Percentiles rank a stretch among this genome's conserved stretches.
Conservation (phyloP, 371 early-diverging fungal species). For the Lichtheimia ornata region DNA sequence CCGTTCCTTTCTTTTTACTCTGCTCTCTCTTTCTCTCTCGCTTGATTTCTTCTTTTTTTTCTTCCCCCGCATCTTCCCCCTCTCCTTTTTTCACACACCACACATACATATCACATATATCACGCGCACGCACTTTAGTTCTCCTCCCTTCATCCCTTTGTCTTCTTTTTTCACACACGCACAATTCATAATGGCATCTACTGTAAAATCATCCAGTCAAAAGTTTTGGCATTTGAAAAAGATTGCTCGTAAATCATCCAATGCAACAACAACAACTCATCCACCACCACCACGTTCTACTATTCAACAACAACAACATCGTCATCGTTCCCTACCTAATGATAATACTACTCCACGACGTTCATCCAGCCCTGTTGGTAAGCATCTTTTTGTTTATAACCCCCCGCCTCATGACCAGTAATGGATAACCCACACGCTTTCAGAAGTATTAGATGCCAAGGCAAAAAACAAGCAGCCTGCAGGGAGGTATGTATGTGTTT, state of each 20-base stretch:
- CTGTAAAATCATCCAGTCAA: constrained; percentile 13
- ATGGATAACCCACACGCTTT: constrained; percentile 3
- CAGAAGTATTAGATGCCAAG: background rate
- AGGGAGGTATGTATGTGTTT: constrained; percentile 10
- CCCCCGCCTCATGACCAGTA: too few relatives aligned
- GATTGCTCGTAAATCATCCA: constrained; percentile 12
- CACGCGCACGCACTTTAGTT: too few relatives aligned
- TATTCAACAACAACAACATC: too few relatives aligned
- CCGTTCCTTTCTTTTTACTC: too few relatives aligned
- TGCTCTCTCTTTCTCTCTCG: too few relatives aligned
- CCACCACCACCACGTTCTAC: too few relatives aligned
- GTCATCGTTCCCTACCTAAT: background rate
- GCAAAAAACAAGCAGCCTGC: constrained; percentile 17
- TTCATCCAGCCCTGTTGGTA: constrained; percentile 17
- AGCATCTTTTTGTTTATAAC: background rate
- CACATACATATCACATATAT: too few relatives aligned
- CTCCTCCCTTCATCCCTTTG: too few relatives aligned
- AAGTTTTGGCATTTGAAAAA: constrained; percentile 20
- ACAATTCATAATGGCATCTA: constrained; percentile 8
- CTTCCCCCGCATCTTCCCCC: too few relatives aligned
- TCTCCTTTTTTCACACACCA: too few relatives aligned
- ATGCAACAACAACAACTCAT: background rate
- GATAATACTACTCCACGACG: background rate
- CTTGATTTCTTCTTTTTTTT: too few relatives aligned
- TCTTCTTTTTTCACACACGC: background rate